Base-by-base conservation (phyloP, 1,139 yeast species). In the Diutina rugosa region DNA sequence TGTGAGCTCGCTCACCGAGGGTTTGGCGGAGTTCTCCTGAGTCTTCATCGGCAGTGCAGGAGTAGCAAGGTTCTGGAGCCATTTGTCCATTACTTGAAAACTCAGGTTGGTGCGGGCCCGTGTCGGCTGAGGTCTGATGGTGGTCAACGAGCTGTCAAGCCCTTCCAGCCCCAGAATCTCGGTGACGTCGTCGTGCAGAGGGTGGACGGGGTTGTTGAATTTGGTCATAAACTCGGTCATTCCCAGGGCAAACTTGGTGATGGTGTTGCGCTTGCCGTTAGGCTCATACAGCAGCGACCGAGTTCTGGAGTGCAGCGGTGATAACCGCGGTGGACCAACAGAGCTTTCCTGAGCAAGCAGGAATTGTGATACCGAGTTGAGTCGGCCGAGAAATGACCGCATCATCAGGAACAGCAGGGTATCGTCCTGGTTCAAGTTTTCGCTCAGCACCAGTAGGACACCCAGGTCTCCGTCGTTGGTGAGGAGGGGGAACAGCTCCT, bases 181-280 rank as follows among this genome's bases (percentile, higher is more conserved):
- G 41, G 46, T 6, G 4, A 61, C 61, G 55, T 67, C 69, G 14
- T 35, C 41, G 14, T 35, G 3, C 29, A 21, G 46, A 16, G 28
- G 46, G 35, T 46, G 26, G 38, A 56, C 61, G 41, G 67, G 61
- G 59, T 62, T 59, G 58, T 73, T 74, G 46, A 75, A 64, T 59
- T 73, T 75, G 9, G 75, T 73, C 77, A 76, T 75, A 56, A 76
- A 70, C 58, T 76, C 79, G 10, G 71, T 62, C 1, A 76, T 74
- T 0, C 79, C 79, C 14, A 62, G 64, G 6, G 76, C 66, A 54
- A 76, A 65, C 61, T 73, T 75, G n/a, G 78, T 72, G 41, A 75
- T 49, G 28, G 53, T 29, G 14, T 49, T 49, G 28, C 53, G 53
- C 28, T 49, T 49, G 21, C 21, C 38, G 53, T 38, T 49, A 1